These are phyloP conservation scores for Taiwanofungus camphoratus DNA, from an alignment of 1,284 basidiomycete genomes.

Conservation along the genomic window DNA sequence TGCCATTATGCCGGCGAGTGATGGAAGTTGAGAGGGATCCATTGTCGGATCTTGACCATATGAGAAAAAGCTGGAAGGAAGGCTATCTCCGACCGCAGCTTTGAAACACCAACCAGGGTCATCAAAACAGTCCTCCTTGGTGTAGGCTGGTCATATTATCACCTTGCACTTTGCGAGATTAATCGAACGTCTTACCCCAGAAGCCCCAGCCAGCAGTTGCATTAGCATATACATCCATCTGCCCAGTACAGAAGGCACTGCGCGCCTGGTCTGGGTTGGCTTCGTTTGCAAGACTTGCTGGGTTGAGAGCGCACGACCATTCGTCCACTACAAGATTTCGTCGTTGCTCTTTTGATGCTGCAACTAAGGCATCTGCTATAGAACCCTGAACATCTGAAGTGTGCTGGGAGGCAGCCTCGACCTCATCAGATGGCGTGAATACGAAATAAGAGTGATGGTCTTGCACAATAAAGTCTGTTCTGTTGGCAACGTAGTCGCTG, in stretches of 20 bases:
- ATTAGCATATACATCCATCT: constrained; percentile 57
- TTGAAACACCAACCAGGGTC: constrained; percentile 69
- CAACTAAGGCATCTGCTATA: constrained; percentile 35
- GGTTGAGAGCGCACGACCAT: constrained; percentile 67
- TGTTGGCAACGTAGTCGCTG: constrained; percentile 45
- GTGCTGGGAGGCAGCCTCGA: constrained; percentile 43
- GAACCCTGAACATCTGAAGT: constrained; percentile 40
- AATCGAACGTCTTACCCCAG: constrained; percentile 50
- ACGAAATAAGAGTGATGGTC: constrained; percentile 79
- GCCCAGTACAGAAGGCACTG: constrained; percentile 54
- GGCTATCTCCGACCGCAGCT: constrained; percentile 46
- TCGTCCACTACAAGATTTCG: constrained; percentile 68
- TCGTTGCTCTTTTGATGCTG: constrained; percentile 35
- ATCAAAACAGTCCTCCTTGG: constrained; percentile 52
- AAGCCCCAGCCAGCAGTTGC: constrained; percentile 65
- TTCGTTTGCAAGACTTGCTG: constrained; percentile 46
- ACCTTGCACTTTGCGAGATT: neutral
- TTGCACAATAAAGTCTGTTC: constrained; percentile 67
- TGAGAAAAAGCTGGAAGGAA: constrained; percentile 55
- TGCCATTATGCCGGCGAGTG: constrained; percentile 15
- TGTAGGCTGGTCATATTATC: constrained; percentile 37
- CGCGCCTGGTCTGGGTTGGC: constrained; percentile 41
- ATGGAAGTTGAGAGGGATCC: constrained; percentile 17
- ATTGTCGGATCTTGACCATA: constrained; percentile 31
- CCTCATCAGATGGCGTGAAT: constrained; percentile 44